A percentile compares a stretch with the other conserved stretches of the same genome.
These are phyloP conservation scores for Kodamaea leandrae DNA, from an alignment of 805 yeast species.

Conservation along the genomic window DNA sequence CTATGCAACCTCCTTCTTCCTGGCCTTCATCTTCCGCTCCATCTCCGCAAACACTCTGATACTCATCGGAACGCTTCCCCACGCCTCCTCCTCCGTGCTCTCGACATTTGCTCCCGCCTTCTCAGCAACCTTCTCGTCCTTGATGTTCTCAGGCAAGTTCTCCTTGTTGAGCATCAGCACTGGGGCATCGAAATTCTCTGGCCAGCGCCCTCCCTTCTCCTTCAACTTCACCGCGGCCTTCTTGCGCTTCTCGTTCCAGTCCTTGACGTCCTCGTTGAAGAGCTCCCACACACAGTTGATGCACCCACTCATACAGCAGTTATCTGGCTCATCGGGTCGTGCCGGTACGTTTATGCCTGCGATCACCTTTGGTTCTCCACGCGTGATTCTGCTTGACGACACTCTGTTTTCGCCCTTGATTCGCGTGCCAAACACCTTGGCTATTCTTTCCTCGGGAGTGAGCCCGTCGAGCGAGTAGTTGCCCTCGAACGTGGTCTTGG, in stretches of 20 bases:
- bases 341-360: slow-evolving; percentile 76
- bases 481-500: slow-evolving; percentile 31
- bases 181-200: slow-evolving; percentile 43
- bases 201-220: slow-evolving; percentile 43
- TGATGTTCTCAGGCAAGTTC: slow-evolving; percentile 36
- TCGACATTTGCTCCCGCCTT: slow-evolving; percentile 15
- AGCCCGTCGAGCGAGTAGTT: slow-evolving; percentile 25
- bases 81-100: slow-evolving; percentile 23
- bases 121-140: slow-evolving; percentile 9
- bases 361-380: slow-evolving; percentile 37
- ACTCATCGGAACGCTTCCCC: slow-evolving; percentile 64
- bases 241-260: slow-evolving; percentile 65
- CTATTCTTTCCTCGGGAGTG: slow-evolving; percentile 48
- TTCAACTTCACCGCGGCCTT: slow-evolving; percentile 50
- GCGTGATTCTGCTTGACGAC: slow-evolving; percentile 34
- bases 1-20: slow-evolving; percentile 15
- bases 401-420: slow-evolving; percentile 50
- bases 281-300: slow-evolving; percentile 96
- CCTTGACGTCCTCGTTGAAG: slow-evolving; percentile 80
- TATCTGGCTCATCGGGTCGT: slow-evolving; percentile 87
- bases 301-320: slow-evolving; percentile 98
- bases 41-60: slow-evolving; percentile 81
- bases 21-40: slow-evolving; percentile 60
- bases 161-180: slow-evolving; percentile 26
- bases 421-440: slow-evolving; percentile 54